Evolutionary conservation across 2,329 filamentous ascomycete genomes (phyloP), one percentile per base, ranked within the genome.

Genomic region (Aspergillus pseudoterreus): DNA sequence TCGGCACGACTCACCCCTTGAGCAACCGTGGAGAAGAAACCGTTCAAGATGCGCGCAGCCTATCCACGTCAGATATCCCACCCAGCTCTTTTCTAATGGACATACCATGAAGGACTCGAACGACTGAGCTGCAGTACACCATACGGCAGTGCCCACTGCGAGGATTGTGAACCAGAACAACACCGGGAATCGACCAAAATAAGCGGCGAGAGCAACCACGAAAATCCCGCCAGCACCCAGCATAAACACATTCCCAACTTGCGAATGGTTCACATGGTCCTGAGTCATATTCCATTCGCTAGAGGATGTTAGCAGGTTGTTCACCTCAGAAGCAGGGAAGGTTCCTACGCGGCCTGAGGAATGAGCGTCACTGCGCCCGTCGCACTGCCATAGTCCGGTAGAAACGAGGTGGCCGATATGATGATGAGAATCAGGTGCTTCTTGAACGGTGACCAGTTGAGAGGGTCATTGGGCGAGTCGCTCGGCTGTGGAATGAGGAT

Each of bases 191-290:
- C 75, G 73, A 4, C 75, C 75, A 53, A 75, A 74, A 55, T 73
- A 77, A 11, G 68, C 69, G 4, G 70, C 63, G 0, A 76, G 57
- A 24, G 65, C 66, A n/a, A 76, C 72, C 9, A 70, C 65, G 22
- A 75, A 59, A 8, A 75, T 51, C 10, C 74, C 74, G 14, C 71
- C 72, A 1, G 70, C 67, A 2, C 75, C 75, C 1, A 76, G 58
- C 70, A 74, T 73, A 59, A 76, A 75, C 5, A 74, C 63, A 57
- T 75, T 75, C 24, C 70, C 72, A 5, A 70, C 71, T 45, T 71
- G 66, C 0, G 66, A 69, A 47, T 73, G 67, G 49, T 75, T 71
- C 47, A 76, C 71, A 33, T 63, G 54, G 48, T 72, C 68, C 9
- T 64, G 56, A 6, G 66, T 66, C 61, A 74, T 69, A 21, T 64